Base-by-base conservation (phyloP, 2,329 filamentous ascomycete species). In the Penicillium sp. region DNA sequence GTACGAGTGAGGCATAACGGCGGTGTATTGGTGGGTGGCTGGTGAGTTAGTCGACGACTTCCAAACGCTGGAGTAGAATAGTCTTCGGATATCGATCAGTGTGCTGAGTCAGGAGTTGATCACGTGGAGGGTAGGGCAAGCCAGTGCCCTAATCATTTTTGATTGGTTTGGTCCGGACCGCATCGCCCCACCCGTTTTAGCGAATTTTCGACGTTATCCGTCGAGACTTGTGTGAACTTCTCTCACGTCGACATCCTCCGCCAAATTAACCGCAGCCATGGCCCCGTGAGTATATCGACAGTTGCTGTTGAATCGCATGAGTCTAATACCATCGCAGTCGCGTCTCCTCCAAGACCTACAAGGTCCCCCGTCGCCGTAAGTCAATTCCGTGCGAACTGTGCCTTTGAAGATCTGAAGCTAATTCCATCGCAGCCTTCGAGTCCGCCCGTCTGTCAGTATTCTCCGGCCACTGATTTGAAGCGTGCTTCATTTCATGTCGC, bases 311-410 rank as follows among this genome's bases (percentile, higher is more conserved):
- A 72, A 74, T 71, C 75, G 77, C 58, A 65, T 58, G 29, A 49
- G 59, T 69, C 68, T 71, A 69, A 73, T 57, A 49, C 24, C 40
- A 55, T 44, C 63, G 48, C 63, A 78, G 75, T 70, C 81, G 87
- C 78, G 89, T 88, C 73, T 96, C 97, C 85, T 95, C 90, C 79
- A 99, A 99, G 91, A 99, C 94, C 86, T 95, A 95, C 81, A 96
- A 96, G 89, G 92, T 96, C 85, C 92, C 93, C 76, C 86, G 89
- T 83, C 90, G 93, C 84, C 93, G 78, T 81, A 77, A 78, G 79
- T 80, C 56, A 43, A 55, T 61, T 60, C 54, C 52, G 46, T 50
- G 47, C 48, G 24, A 61, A 55, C 21, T 51, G 36, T 50, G 36
- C 42, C 54, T 52, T 22, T 45, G 45, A 53, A 50, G 52, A 47